Conservation (phyloP, 1,139 yeast species). For the Magnusiomyces suaveolens region DNA sequence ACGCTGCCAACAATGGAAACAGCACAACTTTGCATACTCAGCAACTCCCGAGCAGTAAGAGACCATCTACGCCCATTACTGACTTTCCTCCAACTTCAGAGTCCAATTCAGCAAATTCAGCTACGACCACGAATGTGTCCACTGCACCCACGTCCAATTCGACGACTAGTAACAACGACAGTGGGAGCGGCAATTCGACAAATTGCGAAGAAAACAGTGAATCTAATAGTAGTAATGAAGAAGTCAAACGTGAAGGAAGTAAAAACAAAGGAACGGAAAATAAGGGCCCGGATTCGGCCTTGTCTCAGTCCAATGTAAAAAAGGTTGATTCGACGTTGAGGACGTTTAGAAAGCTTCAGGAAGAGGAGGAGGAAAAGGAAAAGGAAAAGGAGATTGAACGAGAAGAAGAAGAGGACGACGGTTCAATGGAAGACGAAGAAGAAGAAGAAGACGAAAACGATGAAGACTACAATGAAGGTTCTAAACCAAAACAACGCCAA, state of each 20-base stretch:
- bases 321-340: background rate
- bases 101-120: background rate
- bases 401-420: background rate
- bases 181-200: background rate
- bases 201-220: background rate
- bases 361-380: background rate
- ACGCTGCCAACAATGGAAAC: no score
- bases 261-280: background rate
- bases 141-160: background rate
- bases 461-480: background rate
- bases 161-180: no score
- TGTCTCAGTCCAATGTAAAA: background rate
- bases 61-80: no score
- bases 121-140: no score
- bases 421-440: background rate
- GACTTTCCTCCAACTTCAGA: background rate
- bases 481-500: background rate
- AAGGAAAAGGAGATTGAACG: background rate
- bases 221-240: no score
- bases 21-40: no score
- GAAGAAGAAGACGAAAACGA: background rate
- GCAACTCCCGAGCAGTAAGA: no score
- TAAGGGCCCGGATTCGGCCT: background rate
- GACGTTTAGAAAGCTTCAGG: background rate
- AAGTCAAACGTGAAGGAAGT: no score